Evolutionary conservation across 2,329 filamentous ascomycete species (phyloP).

Genomic region (Talaromyces amestolkiae): DNA sequence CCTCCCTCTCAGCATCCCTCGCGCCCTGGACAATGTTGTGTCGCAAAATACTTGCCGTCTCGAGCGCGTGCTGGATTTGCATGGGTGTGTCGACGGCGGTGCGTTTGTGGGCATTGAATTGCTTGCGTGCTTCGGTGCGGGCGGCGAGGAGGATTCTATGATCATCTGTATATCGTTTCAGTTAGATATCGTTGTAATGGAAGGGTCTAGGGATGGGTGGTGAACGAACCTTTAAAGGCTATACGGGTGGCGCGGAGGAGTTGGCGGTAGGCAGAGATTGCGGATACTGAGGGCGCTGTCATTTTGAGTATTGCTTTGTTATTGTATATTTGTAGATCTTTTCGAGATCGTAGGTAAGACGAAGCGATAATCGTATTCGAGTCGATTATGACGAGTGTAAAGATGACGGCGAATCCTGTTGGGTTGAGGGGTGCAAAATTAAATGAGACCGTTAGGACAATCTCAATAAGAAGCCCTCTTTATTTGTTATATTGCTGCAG

Average conservation of each 20-base stretch:
- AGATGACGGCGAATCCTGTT: neutral
- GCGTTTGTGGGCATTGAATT: constrained; percentile 67
- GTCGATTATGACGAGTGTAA: neutral
- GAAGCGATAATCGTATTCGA: neutral
- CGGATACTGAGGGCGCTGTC: constrained; percentile 50
- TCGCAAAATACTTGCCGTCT: constrained; percentile 74
- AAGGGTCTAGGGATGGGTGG: no score
- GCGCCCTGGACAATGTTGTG: constrained; percentile 87
- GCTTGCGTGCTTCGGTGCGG: constrained; percentile 66
- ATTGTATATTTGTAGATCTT: neutral
- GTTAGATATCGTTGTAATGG: no score
- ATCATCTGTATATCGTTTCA: constrained; percentile 59
- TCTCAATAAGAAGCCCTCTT: neutral
- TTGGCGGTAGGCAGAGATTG: constrained; percentile 73
- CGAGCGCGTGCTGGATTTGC: constrained; percentile 74
- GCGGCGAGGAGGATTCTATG: constrained; percentile 66
- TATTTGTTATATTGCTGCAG: neutral
- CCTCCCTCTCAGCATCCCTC: constrained; percentile 34
- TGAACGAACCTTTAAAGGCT: constrained; percentile 71
- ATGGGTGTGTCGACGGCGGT: constrained; percentile 60
- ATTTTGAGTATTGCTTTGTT: constrained; percentile 17
- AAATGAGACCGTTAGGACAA: neutral
- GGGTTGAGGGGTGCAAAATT: neutral
- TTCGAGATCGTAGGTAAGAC: neutral
- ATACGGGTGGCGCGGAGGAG: constrained; percentile 76